Percentiles rank a stretch among this genome's conserved stretches.
phyloP scores from a whole-genome alignment of 208 protist species.

The Vickermania spadyakhi region DNA sequence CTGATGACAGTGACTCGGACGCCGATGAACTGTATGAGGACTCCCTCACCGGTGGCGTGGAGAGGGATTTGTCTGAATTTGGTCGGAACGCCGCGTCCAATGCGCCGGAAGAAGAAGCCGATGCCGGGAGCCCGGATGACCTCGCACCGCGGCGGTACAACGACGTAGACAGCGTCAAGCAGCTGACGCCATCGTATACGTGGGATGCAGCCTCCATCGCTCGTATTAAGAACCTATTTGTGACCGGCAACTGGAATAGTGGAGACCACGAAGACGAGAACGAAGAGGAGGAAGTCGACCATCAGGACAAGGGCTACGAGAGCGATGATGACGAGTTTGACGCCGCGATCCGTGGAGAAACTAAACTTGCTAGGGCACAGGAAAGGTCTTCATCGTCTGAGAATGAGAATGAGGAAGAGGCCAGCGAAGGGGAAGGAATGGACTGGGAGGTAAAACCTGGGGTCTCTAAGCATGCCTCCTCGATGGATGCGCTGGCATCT shows the following conservation, averaged over 20 bases:
- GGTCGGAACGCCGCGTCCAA: constrained; percentile 28
- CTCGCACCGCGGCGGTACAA: constrained; percentile 51
- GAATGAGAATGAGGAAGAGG: constrained; percentile 9
- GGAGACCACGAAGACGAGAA: constrained; percentile 40
- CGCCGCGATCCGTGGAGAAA: constrained; percentile 44
- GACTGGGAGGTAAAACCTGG: constrained; percentile 47
- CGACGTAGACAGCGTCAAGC: constrained; percentile 53
- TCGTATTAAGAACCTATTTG: constrained; percentile 87
- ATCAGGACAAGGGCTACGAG: constrained; percentile 71
- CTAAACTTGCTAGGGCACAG: constrained; percentile 8
- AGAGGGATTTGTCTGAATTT: constrained; percentile 15
- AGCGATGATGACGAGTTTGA: constrained; percentile 85
- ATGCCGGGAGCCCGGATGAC: constrained; percentile 7
- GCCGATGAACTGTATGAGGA: constrained; percentile 18
- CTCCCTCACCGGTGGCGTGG: neutral
- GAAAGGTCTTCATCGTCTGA: neutral
- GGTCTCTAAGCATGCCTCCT: constrained; percentile 19
- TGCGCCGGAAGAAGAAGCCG: constrained; percentile 12
- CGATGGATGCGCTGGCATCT: constrained; percentile 18
- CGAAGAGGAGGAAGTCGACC: constrained; percentile 25
- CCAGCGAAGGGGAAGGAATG: constrained; percentile 16
- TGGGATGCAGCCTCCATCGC: constrained; percentile 39
- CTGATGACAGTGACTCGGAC: constrained; percentile 31
- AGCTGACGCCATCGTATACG: constrained; percentile 28
- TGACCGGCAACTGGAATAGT: constrained; percentile 91